Evolutionary conservation across 139 green algal genomes (phyloP).

Genomic region (Ettlia oleoabundans): DNA sequence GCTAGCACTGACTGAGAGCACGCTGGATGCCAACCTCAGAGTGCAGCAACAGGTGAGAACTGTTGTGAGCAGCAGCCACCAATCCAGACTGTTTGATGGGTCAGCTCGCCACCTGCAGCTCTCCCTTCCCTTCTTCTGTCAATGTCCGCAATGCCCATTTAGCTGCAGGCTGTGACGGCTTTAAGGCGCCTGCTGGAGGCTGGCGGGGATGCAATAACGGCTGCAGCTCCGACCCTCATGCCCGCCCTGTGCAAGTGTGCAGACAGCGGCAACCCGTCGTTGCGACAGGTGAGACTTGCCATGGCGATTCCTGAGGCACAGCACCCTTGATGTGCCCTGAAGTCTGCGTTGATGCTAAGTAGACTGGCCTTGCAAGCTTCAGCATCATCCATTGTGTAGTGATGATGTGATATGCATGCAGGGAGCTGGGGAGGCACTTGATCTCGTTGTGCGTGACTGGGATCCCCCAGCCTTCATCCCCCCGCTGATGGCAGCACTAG

Average conservation of each 20-base stretch:
- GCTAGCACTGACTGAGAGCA: background rate
- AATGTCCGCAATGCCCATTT: too few species aligned
- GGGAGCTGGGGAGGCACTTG: background rate
- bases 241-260: constrained; percentile 16
- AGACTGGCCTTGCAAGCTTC: too few species aligned
- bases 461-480: background rate
- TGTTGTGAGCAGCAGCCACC: too few species aligned
- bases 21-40: constrained; percentile 17
- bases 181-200: background rate
- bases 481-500: background rate
- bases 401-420: too few species aligned
- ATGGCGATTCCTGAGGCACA: background rate
- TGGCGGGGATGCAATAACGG: background rate
- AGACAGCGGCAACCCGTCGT: constrained; percentile 17
- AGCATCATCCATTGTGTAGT: too few species aligned
- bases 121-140: too few species aligned
- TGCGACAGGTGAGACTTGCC: constrained; percentile 4
- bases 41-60: constrained; percentile 26
- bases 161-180: constrained; percentile 1
- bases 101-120: too few species aligned
- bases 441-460: background rate
- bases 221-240: background rate
- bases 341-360: too few species aligned
- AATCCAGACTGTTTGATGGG: background rate
- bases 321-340: too few species aligned